phyloP scores from a whole-genome alignment of 371 early-diverging fungal species.

The Syncephalis fuscata region DNA sequence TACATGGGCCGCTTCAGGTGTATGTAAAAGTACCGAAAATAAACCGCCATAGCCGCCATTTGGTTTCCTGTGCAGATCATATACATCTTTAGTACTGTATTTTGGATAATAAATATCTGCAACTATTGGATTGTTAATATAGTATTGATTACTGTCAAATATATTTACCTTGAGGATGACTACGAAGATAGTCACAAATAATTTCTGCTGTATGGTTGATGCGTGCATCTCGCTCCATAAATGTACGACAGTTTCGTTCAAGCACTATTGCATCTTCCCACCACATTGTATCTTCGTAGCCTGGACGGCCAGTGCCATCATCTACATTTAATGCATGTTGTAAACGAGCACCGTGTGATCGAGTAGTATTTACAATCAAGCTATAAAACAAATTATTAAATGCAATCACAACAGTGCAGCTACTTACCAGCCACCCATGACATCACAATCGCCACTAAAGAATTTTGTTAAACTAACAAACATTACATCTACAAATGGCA shows the following conservation, averaged over 20 bases:
- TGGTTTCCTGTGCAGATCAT: slow-evolving; percentile 33
- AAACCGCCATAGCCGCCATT: slow-evolving; percentile 78
- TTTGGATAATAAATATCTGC: no score
- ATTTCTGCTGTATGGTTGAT: slow-evolving; percentile 70
- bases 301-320: no score
- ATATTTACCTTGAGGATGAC: no score
- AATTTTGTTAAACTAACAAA: slow-evolving; percentile 88
- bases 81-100: slow-evolving; percentile 44
- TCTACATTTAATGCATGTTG: slow-evolving; percentile 40
- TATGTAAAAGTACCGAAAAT: slow-evolving; percentile 60
- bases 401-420: no score
- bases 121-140: no score
- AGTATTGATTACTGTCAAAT: no score
- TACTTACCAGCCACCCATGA: slow-evolving; percentile 82
- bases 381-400: no score
- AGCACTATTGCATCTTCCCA: slow-evolving; percentile 83
- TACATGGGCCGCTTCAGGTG: slow-evolving; percentile 29
- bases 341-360: slow-evolving; percentile 26
- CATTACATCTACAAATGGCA: slow-evolving; percentile 69
- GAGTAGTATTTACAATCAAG: no score
- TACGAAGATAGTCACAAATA: slow-evolving; percentile 56
- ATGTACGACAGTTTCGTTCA: slow-evolving; percentile 86
- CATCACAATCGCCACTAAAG: slow-evolving; percentile 88
- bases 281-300: slow-evolving; percentile 75
- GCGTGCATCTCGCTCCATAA: slow-evolving; percentile 43